These are phyloP conservation scores for Globisporangium parvum DNA, from an alignment of 352 stramenopile genomes.

Conservation along the genomic window DNA sequence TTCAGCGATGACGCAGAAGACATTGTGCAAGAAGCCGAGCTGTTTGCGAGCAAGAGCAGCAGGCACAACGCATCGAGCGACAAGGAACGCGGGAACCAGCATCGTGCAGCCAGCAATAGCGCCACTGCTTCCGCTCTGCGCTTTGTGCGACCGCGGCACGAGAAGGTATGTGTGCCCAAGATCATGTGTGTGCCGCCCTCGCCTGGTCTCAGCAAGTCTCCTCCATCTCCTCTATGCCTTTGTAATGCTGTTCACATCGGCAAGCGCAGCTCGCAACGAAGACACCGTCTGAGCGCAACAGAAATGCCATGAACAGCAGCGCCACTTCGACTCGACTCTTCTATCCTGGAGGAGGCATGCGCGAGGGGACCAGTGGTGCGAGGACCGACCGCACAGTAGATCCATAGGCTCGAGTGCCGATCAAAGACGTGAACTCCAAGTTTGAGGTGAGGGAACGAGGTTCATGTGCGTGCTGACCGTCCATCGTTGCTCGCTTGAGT, in stretches of 20 bases:
- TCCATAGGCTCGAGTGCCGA: background rate
- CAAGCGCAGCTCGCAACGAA: too few species aligned
- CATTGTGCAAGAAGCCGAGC: slow-evolving; percentile 4
- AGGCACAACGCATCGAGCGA: background rate
- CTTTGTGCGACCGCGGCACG: slow-evolving; percentile 13
- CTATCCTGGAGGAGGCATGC: slow-evolving; percentile 3
- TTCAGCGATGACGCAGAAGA: background rate
- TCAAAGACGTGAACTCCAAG: slow-evolving; percentile 34
- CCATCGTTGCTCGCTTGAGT: background rate
- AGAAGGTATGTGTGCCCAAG: slow-evolving; percentile 11
- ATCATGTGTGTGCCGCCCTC: too few species aligned
- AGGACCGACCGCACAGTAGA: background rate
- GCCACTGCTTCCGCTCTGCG: background rate
- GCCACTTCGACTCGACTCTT: slow-evolving; percentile 5
- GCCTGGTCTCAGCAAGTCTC: background rate
- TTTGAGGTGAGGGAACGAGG: slow-evolving; percentile 24
- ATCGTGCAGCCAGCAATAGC: background rate
- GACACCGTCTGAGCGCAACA: background rate
- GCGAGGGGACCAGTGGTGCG: background rate
- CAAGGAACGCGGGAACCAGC: background rate
- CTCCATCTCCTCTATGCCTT: too few species aligned
- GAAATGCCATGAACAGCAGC: background rate
- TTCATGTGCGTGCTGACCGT: background rate
- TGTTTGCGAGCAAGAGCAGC: background rate
- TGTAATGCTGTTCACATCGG: too few species aligned